Percentiles rank a stretch among this genome's conserved stretches.
Conservation (phyloP, 306 rosid genomes). For the Cotoneaster glaucophyllus region DNA sequence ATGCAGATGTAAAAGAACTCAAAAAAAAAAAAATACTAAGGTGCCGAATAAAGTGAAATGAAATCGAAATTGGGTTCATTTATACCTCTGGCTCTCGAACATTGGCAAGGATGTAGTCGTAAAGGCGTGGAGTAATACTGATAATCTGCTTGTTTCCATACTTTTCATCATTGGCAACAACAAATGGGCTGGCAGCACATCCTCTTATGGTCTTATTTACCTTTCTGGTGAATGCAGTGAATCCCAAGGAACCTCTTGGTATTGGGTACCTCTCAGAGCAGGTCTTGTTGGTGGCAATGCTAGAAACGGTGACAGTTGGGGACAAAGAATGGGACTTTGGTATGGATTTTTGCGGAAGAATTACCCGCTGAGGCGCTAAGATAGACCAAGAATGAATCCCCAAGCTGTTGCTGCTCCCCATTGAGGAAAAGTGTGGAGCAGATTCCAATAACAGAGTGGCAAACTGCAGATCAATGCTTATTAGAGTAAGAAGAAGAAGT, state of each 20-base stretch:
- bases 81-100: conserved; percentile 88
- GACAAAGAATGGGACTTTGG: conserved; percentile 22
- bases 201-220: conserved; percentile 25
- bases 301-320: conserved; percentile 16
- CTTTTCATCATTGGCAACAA: conserved; percentile 42
- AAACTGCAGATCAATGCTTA: background rate
- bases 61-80: conserved; percentile 4
- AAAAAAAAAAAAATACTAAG: background rate
- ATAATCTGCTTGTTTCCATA: conserved; percentile 73
- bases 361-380: conserved; percentile 26
- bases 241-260: conserved; percentile 10
- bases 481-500: background rate
- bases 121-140: conserved; percentile 61
- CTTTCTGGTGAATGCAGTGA: conserved; percentile 20
- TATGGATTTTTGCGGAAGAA: conserved; percentile 16
- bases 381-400: conserved; percentile 33
- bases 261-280: conserved; percentile 11
- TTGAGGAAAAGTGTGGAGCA: background rate
- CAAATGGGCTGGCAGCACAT: conserved; percentile 45
- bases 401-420: conserved; percentile 34
- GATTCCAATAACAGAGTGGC: background rate
- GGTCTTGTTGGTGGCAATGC: conserved; percentile 1
- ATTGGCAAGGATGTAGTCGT: conserved; percentile 69
- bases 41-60: background rate
- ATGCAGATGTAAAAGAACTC: background rate